Base-by-base conservation (phyloP, 1,139 yeast species). In the Blastobotrys capitulatus region DNA sequence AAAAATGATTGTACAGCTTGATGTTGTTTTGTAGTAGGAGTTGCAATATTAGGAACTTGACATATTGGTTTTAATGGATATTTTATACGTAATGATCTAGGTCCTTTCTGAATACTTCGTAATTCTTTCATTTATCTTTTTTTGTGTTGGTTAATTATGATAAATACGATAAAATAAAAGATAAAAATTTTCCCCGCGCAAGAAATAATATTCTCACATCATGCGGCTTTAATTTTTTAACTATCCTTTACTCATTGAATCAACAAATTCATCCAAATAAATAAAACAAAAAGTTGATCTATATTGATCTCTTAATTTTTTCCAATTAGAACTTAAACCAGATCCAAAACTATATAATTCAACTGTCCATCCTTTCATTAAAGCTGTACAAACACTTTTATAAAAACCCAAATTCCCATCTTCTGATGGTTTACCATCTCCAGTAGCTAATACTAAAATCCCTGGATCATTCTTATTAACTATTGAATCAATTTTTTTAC, bases 371-470 rank as follows among this genome's bases (percentile, higher is more conserved):
- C 57, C 60, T 12, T 35, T 31, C 2, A 40, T 42, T 18, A 58
- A 46, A 2, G 62, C 61, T 19, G 44, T 44, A 16, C 50, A 47
- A 12, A 54, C 51, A 12, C 54, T 51, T 12, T 48, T 38, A 19
- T 44, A 49, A 44, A 59, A 59, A 9, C 61, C 59, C 10, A 50
- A 37, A 2, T 43, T 46, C 0, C 32, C 38, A 31, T 53, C 48
- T 19, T 52, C 32, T 6, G 48, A 42, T n/a, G 59, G 56, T 38
- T 57, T 55, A 6, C 62, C 62, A 47, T 59, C 62, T 1, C 62
- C 62, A 1, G 62, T 57, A 6, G 59, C 60, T 31, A 59, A 51
- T 1, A 54, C 59, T 10, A 59, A 46, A 5, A 53, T 51, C 5
- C 57, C 57, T 8, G 56, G 53, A 4, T 32, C 36, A 10, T 16